Conservation (phyloP, 345 rosid genomes). For the Eucalyptus leucophloia region DNA sequence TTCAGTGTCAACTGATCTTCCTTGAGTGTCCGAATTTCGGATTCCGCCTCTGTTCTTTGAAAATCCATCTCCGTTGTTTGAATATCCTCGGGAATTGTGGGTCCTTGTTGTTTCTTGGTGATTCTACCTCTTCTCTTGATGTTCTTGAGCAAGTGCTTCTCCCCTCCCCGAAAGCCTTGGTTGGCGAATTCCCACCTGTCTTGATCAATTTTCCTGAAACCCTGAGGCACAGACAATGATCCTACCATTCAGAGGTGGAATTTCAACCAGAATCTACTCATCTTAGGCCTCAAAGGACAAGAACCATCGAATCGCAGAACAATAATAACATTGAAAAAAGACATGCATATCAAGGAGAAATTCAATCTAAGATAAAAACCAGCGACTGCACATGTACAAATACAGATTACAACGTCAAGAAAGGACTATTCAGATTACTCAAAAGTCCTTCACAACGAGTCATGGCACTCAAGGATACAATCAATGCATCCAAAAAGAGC, state of each 20-base stretch:
- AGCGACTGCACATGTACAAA: neutral
- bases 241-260: neutral
- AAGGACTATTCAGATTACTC: neutral
- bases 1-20: conserved; percentile 22
- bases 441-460: neutral
- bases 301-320: neutral
- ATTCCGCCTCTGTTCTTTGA: neutral
- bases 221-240: conserved; percentile 14
- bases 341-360: neutral
- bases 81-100: neutral
- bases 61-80: neutral
- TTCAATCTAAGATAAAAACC: neutral
- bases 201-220: conserved; percentile 48
- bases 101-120: conserved; percentile 14
- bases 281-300: neutral
- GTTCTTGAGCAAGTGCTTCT: conserved; percentile 45
- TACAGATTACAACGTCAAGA: neutral
- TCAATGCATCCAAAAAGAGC: neutral
- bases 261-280: neutral
- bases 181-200: conserved; percentile 67
- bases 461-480: neutral
- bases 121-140: conserved; percentile 29
- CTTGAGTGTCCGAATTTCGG: conserved; percentile 23
- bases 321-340: neutral
- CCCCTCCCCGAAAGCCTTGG: conserved; percentile 44